Base-by-base conservation (phyloP, 2,329 filamentous ascomycete genomes). In the Penicillium psychrosexuale region DNA sequence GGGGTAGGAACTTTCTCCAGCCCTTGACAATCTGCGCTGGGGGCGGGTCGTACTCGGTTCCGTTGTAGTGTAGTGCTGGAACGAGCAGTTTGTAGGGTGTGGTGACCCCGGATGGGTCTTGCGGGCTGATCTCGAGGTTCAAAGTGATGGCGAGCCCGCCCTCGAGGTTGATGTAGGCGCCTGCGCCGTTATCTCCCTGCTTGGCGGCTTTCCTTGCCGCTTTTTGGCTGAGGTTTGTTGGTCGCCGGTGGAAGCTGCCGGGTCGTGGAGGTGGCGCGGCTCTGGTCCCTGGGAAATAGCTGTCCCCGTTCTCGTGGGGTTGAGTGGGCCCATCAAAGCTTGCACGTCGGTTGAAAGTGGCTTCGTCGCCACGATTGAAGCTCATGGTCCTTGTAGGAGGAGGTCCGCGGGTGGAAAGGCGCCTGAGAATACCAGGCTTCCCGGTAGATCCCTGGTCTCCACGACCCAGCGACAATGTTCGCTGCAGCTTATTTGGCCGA, bases 101-200 rank as follows among this genome's bases (percentile, higher is more conserved):
- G 0, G 94, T 99, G 60, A 90, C 91, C 13, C 94, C 95, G 0
- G 89, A 82, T 0, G 94, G 93, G 65, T 99, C 91, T 59, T 84
- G 85, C 42, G 89, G 83, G 65, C 88, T 91, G 58, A 97, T 85
- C 75, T 99, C 94, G 59, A 96, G 85, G 65, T 97, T 96, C 40
- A 99, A 75, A 47, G 85, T 89, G 34, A 99, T 87, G 61, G 97
- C 91, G 9, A 99, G 78, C 0, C 91, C 91, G 30, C 88, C 88
- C 68, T 94, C 84, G 0, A 97, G 79, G 67, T 96, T 85, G 56
- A 97, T 78, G 52, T 78, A 76, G 46, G 74, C 83, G 9, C 83
- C 80, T 40, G 79, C 78, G 17, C 78, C 77, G 38, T 80, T 78
- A 44, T 75, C 71, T n/a, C 68, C 73, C 77, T 65, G 71, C 80